Evolutionary conservation across 2,329 filamentous ascomycete genomes (phyloP).

Genomic region (Mollisia scopiformis): DNA sequence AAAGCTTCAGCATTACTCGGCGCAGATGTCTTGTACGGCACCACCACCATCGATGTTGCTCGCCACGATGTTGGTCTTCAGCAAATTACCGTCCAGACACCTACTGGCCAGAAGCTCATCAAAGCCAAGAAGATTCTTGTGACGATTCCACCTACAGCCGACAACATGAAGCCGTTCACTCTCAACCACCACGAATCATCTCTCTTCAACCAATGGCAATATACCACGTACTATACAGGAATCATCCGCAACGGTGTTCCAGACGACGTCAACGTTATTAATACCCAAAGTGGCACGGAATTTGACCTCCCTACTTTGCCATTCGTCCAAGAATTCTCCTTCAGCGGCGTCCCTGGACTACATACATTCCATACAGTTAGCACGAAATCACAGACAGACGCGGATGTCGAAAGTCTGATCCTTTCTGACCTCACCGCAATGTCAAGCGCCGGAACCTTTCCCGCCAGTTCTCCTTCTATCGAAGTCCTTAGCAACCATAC

Average conservation of each 20-base stretch:
- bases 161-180: slow-evolving; percentile 39
- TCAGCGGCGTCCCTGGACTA: slow-evolving; percentile 19
- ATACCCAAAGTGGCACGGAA: slow-evolving; percentile 27
- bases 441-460: slow-evolving; percentile 1
- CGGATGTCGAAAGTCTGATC: background rate
- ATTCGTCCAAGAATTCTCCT: slow-evolving; percentile 27
- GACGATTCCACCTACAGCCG: slow-evolving; percentile 41
- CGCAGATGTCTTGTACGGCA: slow-evolving; percentile 2
- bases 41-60: background rate
- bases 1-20: slow-evolving; percentile 5
- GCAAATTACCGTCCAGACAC: slow-evolving; percentile 35
- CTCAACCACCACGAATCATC: slow-evolving; percentile 37
- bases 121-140: slow-evolving; percentile 45
- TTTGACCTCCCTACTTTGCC: slow-evolving; percentile 36
- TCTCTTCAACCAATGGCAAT: slow-evolving; percentile 38
- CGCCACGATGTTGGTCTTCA: slow-evolving; percentile 17
- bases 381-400: background rate
- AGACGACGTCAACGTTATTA: slow-evolving; percentile 23
- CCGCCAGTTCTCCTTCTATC: slow-evolving; percentile 27
- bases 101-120: slow-evolving; percentile 38
- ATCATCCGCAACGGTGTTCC: slow-evolving; percentile 38
- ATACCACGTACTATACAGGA: slow-evolving; percentile 40
- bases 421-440: background rate
- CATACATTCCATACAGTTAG: slow-evolving; percentile 1
- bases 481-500: slow-evolving; percentile 41